phyloP scores from a whole-genome alignment of 2,329 filamentous ascomycete genomes.

The Penicillium freii region DNA sequence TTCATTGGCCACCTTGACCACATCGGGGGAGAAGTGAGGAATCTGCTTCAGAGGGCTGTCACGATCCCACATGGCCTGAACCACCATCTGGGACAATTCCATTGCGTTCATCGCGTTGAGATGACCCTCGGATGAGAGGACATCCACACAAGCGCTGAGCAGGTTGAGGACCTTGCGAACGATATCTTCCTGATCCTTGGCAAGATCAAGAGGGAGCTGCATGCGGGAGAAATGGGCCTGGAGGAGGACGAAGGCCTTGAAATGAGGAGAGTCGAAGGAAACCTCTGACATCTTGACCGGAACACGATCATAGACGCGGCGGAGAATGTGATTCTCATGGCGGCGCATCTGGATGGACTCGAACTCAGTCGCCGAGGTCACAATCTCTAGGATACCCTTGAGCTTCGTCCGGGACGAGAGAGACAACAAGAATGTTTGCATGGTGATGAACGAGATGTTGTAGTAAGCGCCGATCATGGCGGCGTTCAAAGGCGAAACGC shows the following conservation, averaged over 20 bases:
- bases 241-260: constrained; percentile 95
- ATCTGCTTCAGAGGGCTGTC: constrained; percentile 97
- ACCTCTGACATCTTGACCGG: constrained; percentile 92
- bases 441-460: constrained; percentile 98
- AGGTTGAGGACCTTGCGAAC: constrained; percentile 81
- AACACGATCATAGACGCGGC: constrained; percentile 88
- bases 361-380: constrained; percentile 95
- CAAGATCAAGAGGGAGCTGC: constrained; percentile 91
- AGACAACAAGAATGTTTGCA: constrained; percentile 96
- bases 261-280: constrained; percentile 89
- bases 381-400: constrained; percentile 94
- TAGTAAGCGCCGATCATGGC: constrained; percentile 99
- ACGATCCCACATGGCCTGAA: constrained; percentile 98
- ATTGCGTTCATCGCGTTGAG: constrained; percentile 97
- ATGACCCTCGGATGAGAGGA: constrained; percentile 91
- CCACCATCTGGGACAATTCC: constrained; percentile 99
- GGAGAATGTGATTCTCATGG: constrained; percentile 83
- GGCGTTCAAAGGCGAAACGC: constrained; percentile 83
- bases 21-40: constrained; percentile 83
- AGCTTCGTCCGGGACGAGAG: constrained; percentile 86
- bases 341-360: constrained; percentile 91
- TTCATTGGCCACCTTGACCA: constrained; percentile 77
- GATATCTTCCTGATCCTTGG: constrained; percentile 91
- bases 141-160: constrained; percentile 88
- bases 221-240: constrained; percentile 97